A percentile compares a stretch with the other conserved stretches of the same genome.
Evolutionary conservation across 805 yeast genomes (phyloP).

Genomic region (Debaryomyces tyrocola): DNA sequence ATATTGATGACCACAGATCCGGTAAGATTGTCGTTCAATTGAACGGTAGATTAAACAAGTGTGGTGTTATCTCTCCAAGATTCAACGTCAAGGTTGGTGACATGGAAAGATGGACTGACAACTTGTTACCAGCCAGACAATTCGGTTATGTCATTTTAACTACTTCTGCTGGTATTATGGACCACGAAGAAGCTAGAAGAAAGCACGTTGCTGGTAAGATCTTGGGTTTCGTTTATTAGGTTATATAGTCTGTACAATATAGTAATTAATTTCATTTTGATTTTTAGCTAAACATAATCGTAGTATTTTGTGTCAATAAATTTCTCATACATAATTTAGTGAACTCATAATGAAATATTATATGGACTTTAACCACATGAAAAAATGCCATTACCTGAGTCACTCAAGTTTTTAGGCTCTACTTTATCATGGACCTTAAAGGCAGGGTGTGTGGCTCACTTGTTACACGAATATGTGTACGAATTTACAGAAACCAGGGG

Average conservation of each 20-base stretch:
- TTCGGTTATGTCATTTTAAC: constrained; percentile 97
- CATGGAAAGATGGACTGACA: constrained; percentile 97
- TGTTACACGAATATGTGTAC: constrained; percentile 63
- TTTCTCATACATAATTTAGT: background rate
- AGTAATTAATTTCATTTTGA: background rate
- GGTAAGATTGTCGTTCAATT: constrained; percentile 96
- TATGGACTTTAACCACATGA: no score
- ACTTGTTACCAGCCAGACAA: constrained; percentile 98
- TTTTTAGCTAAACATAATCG: background rate
- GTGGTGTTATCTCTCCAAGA: constrained; percentile 98
- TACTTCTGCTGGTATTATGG: constrained; percentile 99
- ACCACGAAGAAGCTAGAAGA: constrained; percentile 99
- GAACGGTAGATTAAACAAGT: constrained; percentile 98
- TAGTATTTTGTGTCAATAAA: background rate
- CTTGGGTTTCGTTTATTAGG: constrained; percentile 93
- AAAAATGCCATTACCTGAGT: constrained; percentile 16
- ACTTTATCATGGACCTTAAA: constrained; percentile 53
- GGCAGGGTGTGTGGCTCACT: constrained; percentile 65
- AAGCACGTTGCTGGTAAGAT: constrained; percentile 99
- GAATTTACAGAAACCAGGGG: constrained; percentile 85
- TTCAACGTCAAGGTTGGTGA: constrained; percentile 94
- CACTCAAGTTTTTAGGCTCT: constrained; percentile 26
- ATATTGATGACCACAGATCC: constrained; percentile 98
- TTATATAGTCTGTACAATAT: background rate
- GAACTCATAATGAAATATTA: no score